A percentile compares a stretch with the other conserved stretches of the same genome.
Conservation (phyloP, 2,329 filamentous ascomycete species). For the Dendryphion nanum region DNA sequence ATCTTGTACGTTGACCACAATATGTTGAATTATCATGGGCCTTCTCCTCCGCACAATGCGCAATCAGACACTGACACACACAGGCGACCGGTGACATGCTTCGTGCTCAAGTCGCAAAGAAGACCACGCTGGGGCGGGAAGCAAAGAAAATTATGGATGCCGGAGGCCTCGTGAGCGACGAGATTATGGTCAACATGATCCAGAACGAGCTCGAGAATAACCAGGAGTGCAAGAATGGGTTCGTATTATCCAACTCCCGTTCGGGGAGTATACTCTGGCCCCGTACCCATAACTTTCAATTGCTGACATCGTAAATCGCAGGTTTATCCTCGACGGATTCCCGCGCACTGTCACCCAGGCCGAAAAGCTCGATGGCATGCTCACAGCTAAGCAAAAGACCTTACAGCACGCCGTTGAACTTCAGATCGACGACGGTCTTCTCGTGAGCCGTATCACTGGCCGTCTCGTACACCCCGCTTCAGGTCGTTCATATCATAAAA, state of each 20-base stretch:
- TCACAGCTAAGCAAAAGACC: constrained; percentile 71
- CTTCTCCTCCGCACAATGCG: neutral
- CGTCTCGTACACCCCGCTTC: constrained; percentile 94
- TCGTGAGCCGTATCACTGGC: constrained; percentile 94
- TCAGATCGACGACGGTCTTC: constrained; percentile 89
- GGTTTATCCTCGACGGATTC: constrained; percentile 99
- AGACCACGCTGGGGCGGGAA: constrained; percentile 89
- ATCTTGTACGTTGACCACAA: constrained; percentile 67
- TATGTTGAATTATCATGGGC: neutral
- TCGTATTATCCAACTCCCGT: constrained; percentile 21
- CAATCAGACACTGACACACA: constrained; percentile 17
- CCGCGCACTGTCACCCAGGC: constrained; percentile 95
- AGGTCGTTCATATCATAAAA: constrained; percentile 94
- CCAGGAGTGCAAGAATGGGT: constrained; percentile 95
- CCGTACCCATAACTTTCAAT: constrained; percentile 3
- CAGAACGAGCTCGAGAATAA: constrained; percentile 94
- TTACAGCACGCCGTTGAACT: constrained; percentile 96
- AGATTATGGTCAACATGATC: constrained; percentile 99
- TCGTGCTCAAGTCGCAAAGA: constrained; percentile 95
- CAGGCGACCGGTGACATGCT: constrained; percentile 99
- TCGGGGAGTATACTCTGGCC: neutral
- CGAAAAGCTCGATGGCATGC: constrained; percentile 91
- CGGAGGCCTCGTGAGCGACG: constrained; percentile 94
- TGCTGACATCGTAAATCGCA: constrained; percentile 37
- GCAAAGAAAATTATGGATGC: constrained; percentile 99